Conservation (phyloP, 768 basidiomycete species). For the Epithele typhae region DNA sequence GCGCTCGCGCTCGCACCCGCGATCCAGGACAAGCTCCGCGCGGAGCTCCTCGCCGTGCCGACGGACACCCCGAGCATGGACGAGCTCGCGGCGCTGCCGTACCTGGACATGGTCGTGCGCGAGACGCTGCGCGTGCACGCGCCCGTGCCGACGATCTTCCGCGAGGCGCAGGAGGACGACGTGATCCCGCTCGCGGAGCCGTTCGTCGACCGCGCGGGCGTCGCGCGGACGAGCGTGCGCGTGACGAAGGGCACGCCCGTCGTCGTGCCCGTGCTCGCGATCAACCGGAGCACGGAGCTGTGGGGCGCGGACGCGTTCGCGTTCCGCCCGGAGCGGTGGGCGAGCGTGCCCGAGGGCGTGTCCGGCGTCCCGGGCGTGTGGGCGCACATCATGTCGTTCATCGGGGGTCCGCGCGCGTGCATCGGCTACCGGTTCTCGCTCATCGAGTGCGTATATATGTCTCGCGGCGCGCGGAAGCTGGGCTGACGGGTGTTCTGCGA, state of each 20-base stretch:
- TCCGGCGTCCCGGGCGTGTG: conserved; percentile 53
- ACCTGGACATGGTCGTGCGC: conserved; percentile 60
- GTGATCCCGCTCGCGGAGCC: conserved; percentile 45
- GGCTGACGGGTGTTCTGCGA: background rate
- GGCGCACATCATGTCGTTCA: conserved; percentile 56
- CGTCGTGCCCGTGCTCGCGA: conserved; percentile 45
- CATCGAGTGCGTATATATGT: conserved; percentile 40
- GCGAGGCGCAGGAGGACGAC: conserved; percentile 42
- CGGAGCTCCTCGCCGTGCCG: conserved; percentile 36
- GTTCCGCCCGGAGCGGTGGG: conserved; percentile 69
- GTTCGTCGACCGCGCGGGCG: conserved; percentile 19
- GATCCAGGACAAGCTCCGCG: conserved; percentile 34
- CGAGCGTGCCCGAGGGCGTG: conserved; percentile 38
- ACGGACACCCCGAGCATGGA: conserved; percentile 59
- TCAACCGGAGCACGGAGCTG: conserved; percentile 48
- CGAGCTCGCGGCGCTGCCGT: conserved; percentile 57
- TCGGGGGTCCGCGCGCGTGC: conserved; percentile 63
- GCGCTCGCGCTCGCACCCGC: conserved; percentile 34
- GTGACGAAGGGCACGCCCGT: conserved; percentile 28
- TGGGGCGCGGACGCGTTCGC: conserved; percentile 65
- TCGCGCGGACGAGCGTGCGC: conserved; percentile 7
- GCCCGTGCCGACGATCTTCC: conserved; percentile 44
- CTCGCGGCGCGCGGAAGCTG: background rate
- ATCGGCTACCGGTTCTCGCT: conserved; percentile 66
- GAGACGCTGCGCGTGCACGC: conserved; percentile 57